phyloP scores from a whole-genome alignment of 345 rosid genomes.

The Populus davidiana region DNA sequence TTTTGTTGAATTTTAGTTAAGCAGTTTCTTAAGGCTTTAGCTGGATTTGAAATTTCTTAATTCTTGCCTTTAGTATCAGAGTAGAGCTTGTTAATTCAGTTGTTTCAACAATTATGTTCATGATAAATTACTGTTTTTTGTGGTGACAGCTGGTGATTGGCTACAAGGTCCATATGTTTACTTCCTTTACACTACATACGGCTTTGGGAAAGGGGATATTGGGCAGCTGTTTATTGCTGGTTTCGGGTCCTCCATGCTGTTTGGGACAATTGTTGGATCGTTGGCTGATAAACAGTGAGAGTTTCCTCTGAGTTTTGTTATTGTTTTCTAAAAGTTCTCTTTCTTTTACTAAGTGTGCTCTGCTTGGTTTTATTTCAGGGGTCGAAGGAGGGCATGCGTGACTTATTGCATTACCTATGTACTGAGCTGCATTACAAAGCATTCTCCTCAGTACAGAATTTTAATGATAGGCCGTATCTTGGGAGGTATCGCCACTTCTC shows the following conservation, averaged over 20 bases:
- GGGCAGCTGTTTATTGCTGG: constrained; percentile 98
- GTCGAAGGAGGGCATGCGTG: constrained; percentile 86
- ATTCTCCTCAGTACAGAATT: constrained; percentile 85
- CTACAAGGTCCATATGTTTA: constrained; percentile 98
- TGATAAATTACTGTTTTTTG: background rate
- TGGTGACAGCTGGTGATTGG: constrained; percentile 86
- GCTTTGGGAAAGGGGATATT: constrained; percentile 80
- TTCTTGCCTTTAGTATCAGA: background rate
- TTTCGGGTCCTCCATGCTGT: constrained; percentile 97
- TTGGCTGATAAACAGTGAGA: constrained; percentile 93
- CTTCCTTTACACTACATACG: constrained; percentile 77
- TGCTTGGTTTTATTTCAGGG: constrained; percentile 44
- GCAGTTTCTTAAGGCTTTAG: background rate
- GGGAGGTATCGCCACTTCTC: constrained; percentile 36
- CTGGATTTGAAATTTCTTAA: background rate
- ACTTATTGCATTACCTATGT: constrained; percentile 85
- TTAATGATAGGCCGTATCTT: constrained; percentile 83
- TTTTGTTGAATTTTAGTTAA: background rate
- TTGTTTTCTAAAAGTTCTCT: constrained; percentile 9
- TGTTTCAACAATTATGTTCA: constrained; percentile 1
- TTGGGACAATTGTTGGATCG: constrained; percentile 96
- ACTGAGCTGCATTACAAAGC: constrained; percentile 89
- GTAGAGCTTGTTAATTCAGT: background rate
- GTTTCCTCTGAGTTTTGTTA: background rate
- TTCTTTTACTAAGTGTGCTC: background rate